A percentile compares a stretch with the other conserved stretches of the same genome.
Conservation (phyloP, 2,329 filamentous ascomycete genomes). For the Cucurbitaria berberidis region DNA sequence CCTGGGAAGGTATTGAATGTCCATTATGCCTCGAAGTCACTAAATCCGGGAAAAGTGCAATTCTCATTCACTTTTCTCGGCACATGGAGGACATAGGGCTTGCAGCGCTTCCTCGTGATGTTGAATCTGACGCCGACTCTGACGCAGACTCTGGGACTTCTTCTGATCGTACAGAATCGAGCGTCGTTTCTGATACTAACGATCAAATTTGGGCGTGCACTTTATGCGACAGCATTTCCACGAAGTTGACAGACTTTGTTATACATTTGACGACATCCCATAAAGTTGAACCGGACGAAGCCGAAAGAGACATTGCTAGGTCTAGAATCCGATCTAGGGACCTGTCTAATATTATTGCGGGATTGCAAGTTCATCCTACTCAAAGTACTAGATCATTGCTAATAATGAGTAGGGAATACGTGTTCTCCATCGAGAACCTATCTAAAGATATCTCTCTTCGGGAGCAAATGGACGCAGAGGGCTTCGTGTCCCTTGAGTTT, state of each 20-base stretch:
- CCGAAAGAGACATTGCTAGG: too few relatives aligned
- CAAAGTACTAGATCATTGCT: neutral
- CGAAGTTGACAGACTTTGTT: too few relatives aligned
- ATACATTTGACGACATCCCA: too few relatives aligned
- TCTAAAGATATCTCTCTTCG: neutral
- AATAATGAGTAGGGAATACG: neutral
- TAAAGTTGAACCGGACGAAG: too few relatives aligned
- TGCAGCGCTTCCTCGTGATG: conserved; percentile 17
- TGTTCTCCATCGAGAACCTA: neutral
- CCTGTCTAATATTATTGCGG: neutral
- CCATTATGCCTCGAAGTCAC: conserved; percentile 24
- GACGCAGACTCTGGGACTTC: neutral
- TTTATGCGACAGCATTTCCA: too few relatives aligned
- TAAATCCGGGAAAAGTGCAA: conserved; percentile 12
- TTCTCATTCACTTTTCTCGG: conserved; percentile 24
- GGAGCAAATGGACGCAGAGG: neutral
- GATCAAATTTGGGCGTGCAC: too few relatives aligned
- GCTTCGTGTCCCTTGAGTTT: neutral
- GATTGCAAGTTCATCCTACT: neutral
- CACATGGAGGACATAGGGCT: conserved; percentile 36
- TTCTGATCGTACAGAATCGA: neutral
- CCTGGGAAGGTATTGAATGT: conserved; percentile 21
- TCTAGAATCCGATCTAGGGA: too few relatives aligned
- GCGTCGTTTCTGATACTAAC: neutral
- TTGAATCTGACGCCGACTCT: conserved; percentile 22